These are phyloP conservation scores for Claviceps capensis DNA, from an alignment of 2,329 filamentous ascomycete species.

Conservation along the genomic window DNA sequence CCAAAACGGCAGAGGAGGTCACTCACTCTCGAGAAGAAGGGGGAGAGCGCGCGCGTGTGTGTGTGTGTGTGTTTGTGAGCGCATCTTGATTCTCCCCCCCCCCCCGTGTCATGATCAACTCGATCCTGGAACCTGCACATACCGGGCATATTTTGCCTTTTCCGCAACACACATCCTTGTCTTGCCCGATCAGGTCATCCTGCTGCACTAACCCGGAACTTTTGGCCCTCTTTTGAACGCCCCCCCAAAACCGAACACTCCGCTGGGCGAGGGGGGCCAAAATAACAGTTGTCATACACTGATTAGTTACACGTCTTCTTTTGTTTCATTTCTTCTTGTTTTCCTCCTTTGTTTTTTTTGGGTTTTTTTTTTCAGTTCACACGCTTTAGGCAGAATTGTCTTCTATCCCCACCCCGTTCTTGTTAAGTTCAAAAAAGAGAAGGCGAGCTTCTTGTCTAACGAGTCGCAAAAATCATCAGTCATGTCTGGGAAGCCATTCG, in stretches of 20 bases:
- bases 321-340: background rate
- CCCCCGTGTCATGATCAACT: background rate
- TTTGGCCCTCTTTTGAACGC: background rate
- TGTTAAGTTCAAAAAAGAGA: background rate
- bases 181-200: background rate
- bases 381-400: background rate
- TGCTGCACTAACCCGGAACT: background rate
- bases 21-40: too few relatives aligned
- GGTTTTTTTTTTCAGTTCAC: background rate
- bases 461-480: slow-evolving; percentile 27
- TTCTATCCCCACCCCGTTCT: background rate
- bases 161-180: background rate
- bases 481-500: slow-evolving; percentile 92
- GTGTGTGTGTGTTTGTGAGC: background rate
- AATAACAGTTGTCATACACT: background rate
- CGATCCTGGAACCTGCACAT: background rate
- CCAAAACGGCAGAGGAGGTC: too few relatives aligned
- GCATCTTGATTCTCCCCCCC: background rate
- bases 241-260: too few relatives aligned
- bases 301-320: background rate
- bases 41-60: too few relatives aligned
- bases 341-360: slow-evolving; percentile 28
- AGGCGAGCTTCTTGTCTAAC: slow-evolving; percentile 11
- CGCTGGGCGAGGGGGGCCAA: background rate
- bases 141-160: background rate